phyloP scores from a whole-genome alignment of 805 yeast genomes.

The Lachancea meyersii region DNA sequence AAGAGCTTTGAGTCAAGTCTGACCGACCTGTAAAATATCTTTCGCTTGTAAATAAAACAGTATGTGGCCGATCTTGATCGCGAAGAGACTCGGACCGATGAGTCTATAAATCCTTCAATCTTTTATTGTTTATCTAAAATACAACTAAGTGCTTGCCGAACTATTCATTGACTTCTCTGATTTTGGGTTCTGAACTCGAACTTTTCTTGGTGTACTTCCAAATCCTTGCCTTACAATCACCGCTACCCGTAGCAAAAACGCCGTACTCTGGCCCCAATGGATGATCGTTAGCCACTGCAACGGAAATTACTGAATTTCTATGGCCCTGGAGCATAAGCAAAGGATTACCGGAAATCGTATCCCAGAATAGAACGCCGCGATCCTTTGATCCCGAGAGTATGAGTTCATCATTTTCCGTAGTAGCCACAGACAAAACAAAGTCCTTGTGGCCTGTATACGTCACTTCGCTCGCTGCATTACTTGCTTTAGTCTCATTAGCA shows the following conservation, averaged over 20 bases:
- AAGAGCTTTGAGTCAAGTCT: background rate
- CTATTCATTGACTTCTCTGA: conserved; percentile 15
- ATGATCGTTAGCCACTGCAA: conserved; percentile 80
- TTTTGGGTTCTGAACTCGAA: conserved; percentile 11
- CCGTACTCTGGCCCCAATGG: conserved; percentile 53
- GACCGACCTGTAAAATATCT: background rate
- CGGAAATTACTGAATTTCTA: conserved; percentile 90
- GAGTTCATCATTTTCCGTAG: conserved; percentile 88
- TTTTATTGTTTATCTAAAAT: conserved; percentile 2
- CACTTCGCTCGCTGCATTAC: conserved; percentile 65
- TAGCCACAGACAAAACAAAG: conserved; percentile 88
- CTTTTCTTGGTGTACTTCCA: conserved; percentile 65
- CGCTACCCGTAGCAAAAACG: conserved; percentile 93
- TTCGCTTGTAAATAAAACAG: background rate
- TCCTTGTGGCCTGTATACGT: conserved; percentile 96
- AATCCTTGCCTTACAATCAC: conserved; percentile 94
- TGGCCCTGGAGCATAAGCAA: conserved; percentile 95
- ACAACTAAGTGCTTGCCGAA: background rate
- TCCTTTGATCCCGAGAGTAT: conserved; percentile 93
- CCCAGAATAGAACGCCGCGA: conserved; percentile 97
- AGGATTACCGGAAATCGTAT: conserved; percentile 83
- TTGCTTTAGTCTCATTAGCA: conserved; percentile 35
- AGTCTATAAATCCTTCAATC: background rate
- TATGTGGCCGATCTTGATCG: too few species aligned
- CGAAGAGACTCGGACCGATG: too few species aligned